A percentile compares a stretch with the other conserved stretches of the same genome.
Conservation (phyloP, 257 asterid species). For the Anisodus acutangulus region DNA sequence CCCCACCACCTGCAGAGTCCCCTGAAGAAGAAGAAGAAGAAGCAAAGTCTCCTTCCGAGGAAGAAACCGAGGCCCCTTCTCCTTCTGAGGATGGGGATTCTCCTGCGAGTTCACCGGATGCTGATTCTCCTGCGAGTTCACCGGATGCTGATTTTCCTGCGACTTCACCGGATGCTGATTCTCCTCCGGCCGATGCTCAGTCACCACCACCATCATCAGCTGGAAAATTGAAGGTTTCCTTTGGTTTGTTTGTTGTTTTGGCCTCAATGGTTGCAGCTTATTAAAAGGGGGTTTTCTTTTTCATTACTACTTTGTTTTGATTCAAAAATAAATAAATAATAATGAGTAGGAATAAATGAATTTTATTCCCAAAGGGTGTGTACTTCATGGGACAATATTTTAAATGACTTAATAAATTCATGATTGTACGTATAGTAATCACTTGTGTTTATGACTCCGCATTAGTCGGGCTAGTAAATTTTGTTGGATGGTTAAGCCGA, state of each 20-base stretch:
- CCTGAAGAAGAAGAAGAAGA: slow-evolving; percentile 11
- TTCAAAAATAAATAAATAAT: too few relatives aligned
- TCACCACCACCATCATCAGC: slow-evolving; percentile 1
- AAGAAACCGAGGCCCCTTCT: slow-evolving; percentile 15
- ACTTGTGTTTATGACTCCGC: too few relatives aligned
- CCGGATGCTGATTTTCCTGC: not conserved
- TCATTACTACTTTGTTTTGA: too few relatives aligned
- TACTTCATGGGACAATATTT: not conserved
- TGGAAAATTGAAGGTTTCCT: slow-evolving; percentile 13
- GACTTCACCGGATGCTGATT: not conserved
- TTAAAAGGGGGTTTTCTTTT: not conserved
- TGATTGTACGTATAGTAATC: not conserved
- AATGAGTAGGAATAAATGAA: too few relatives aligned
- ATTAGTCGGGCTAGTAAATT: not conserved
- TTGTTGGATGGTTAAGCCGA: not conserved
- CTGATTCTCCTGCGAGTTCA: not conserved
- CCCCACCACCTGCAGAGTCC: slow-evolving; percentile 39
- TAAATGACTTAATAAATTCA: not conserved
- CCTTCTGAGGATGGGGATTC: not conserved
- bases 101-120: not conserved
- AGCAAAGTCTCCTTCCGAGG: slow-evolving; percentile 16
- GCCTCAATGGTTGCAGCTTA: not conserved
- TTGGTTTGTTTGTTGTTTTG: slow-evolving; percentile 25
- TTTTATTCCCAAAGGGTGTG: not conserved
- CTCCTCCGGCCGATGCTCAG: not conserved